Evolutionary conservation across 441 rosid species (phyloP), one percentile per base, ranked within the genome.

Genomic region (Gossypium schwendimanii): DNA sequence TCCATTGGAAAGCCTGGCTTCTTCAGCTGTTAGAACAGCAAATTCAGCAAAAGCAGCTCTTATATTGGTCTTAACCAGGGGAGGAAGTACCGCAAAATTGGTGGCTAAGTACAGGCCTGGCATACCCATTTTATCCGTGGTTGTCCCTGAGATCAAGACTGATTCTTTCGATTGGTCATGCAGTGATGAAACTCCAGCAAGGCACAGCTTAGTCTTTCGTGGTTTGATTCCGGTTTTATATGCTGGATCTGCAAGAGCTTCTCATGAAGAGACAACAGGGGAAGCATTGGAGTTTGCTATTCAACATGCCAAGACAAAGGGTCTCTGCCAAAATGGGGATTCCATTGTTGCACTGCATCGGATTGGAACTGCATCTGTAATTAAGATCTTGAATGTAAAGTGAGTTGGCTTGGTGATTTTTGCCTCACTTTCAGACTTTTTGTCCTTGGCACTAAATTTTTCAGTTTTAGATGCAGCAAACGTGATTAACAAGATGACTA

Each of bases 61-160:
- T 55, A 94, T 94, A 68, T 80, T 94, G 82, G 97, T 94, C 44
- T 80, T 94, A 21, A 94, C 98, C 15, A 75, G 97, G 72, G 98
- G 98, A 74, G 99, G 99, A 60, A 89, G 91, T 75, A 92, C 99
- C 0, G 99, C 99, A 2, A 94, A 88, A 69, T 82, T 94, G 77
- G 94, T 94, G 78, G 97, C 98, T 2, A 94, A 94, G 83, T 92
- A 94, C 89, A 84, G 97, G 82, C 97, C 98, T 11, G 92, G 83
- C 44, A 83, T 85, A 86, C 98, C 97, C 0, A 91, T 91, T 47
- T 78, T 94, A 63, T 94, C 98, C 0, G 97, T 88, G 45, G 96
- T 94, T 33, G 97, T 94, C 15, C 97, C 98, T 0, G 91, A 88
- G 83, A 84, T 94, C 60, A 84, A 84, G 80, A 91, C 93, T 0